Evolutionary conservation across 257 asterid species (phyloP), one percentile per base, ranked within the genome.

Genomic region (Rubia yunnanensis): DNA sequence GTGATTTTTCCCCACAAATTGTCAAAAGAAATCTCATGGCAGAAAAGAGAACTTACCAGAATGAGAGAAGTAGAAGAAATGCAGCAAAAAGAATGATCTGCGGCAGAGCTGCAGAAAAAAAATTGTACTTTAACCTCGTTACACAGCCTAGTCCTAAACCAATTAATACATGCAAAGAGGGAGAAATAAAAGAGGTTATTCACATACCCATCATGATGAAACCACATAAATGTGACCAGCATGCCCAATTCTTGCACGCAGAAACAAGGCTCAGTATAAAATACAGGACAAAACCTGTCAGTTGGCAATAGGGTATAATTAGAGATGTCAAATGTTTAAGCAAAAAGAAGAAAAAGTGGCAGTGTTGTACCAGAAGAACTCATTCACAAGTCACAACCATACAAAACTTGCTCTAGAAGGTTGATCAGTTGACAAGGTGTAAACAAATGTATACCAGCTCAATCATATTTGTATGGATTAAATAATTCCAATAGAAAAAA

Each of bases 211-310:
- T 88, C 78, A 75, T 74, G 63, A 86, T 60, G 81, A 92, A 92
- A 69, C 99, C 99, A 78, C 96, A 89, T 39, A 86, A 86, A 74
- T 81, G 75, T 35, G 89, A 86, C 97, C 97, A 92, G 80, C 86
- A 86, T 77, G 58, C 70, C 97, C 99, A 92, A 67, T 82, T 86
- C 85, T 89, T 84, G 68, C 97, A 89, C 68, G 96, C 96, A 64
- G 99, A 97, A 77, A 87, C 82, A 60, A 85, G 84, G 67, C 80
- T 79, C 72, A 86, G 79, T 69, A 85, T 72, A 76, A 89, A 89
- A 74, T 89, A 88, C 70, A 89, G 74, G 80, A 86, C 78, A 81
- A 83, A 86, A 70, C 99, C 99, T 92, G 97, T 78, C 74, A 76
- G 49, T 70, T 49, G 65, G 73, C 74, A 70, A 66, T 65, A 31